Percentiles rank a stretch among this genome's conserved stretches.
Conservation (phyloP, 306 rosid species). For the Castanea sativa region DNA sequence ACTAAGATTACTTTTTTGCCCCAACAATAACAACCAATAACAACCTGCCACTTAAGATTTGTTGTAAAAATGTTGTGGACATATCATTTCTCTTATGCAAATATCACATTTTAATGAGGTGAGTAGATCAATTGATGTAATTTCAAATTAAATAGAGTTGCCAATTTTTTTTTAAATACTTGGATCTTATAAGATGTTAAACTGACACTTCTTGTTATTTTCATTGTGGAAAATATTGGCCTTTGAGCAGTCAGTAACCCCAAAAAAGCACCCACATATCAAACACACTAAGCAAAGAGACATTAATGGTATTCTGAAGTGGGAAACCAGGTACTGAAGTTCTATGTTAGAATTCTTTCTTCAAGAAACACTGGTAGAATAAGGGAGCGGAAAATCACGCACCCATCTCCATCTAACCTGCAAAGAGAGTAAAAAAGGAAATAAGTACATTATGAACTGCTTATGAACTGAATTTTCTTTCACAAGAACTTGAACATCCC, state of each 20-base stretch:
- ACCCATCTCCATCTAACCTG: constrained; percentile 99
- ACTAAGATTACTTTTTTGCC: too few species aligned
- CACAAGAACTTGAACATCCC: too few species aligned
- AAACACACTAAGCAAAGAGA: not conserved
- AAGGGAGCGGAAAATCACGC: constrained; percentile 31
- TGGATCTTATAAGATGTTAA: not conserved
- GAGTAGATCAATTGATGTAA: not conserved
- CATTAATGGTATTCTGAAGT: not conserved
- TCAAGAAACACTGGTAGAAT: constrained; percentile 15
- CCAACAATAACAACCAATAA: too few species aligned
- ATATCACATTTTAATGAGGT: not conserved
- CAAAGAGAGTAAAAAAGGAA: constrained; percentile 26
- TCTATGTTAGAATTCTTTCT: constrained; percentile 9
- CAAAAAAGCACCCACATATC: not conserved
- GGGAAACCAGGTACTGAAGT: not conserved
- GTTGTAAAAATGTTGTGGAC: too few species aligned
- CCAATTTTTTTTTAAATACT: not conserved
- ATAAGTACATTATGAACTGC: constrained; percentile 27
- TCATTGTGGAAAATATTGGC: not conserved
- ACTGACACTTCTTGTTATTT: not conserved
- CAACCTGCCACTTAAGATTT: too few species aligned
- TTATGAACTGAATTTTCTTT: not conserved
- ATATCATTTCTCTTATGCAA: too few species aligned
- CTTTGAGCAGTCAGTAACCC: not conserved
- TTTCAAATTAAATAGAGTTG: not conserved